Base-by-base conservation (phyloP, 1,284 basidiomycete species). In the Takashimella koratensis region DNA sequence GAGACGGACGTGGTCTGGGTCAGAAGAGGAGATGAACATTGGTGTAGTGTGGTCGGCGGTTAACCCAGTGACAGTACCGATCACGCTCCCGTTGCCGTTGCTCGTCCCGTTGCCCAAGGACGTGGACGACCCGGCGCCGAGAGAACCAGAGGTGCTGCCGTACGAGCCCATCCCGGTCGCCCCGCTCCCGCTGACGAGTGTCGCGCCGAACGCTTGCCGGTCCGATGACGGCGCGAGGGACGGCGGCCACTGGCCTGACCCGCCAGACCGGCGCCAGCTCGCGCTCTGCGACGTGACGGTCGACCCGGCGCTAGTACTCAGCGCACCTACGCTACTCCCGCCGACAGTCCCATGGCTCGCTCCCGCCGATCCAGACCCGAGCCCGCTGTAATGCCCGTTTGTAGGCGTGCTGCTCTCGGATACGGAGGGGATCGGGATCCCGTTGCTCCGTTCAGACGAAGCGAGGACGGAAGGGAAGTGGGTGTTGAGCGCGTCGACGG, bases 381-480 rank as follows among this genome's bases (percentile, higher is more conserved):
- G n/a, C n/a, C n/a, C n/a, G n/a, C n/a, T n/a, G n/a, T n/a, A 16
- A 36, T 36, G 10, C 8, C 30, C 30, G 16, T 36, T 36, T 8
- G 30, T 36, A 36, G 30, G 30, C 16, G 30, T 36, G 16, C 16
- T 8, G 16, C 16, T 36, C 8, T 36, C 10, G 30, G 30, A 36
- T 8, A 16, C 30, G 8, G 30, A 36, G 8, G 30, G 30, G 16
- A 36, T 36, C 10, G 30, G 16, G 16, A 16, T 16, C 8, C 30
- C 30, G 30, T 36, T 16, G 16, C 30, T 16, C 16, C 30, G 30
- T 36, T 36, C 30, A 36, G 30, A 8, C 8, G 30, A 36, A 12
- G 56, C 51, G 44, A 73, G 64, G 5, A 72, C 68, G 11, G 54
- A 12, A 8, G 73, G 71, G 49, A 73, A 74, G 54, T 70, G 60